Evolutionary conservation across 768 basidiomycete genomes (phyloP).

Genomic region (Phlebiopsis gigantea): DNA sequence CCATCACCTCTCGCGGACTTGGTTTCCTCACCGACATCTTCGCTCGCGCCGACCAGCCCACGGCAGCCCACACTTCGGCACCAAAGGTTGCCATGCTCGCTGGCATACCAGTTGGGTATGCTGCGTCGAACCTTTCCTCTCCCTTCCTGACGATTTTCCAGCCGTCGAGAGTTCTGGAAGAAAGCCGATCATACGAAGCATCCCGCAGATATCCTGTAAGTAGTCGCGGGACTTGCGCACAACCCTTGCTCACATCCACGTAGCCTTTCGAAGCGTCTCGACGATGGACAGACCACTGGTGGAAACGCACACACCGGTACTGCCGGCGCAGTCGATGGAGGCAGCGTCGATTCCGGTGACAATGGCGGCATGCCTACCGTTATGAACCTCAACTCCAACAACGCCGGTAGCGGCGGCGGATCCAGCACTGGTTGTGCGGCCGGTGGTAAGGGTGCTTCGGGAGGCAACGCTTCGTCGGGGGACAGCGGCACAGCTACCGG

Average conservation of each 20-base stretch:
- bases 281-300: constrained; percentile 21
- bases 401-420: constrained; percentile 24
- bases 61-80: constrained; percentile 2
- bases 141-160: constrained; percentile 1
- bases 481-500: constrained; percentile 25
- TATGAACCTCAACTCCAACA: constrained; percentile 29
- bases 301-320: constrained; percentile 24
- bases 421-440: constrained; percentile 23
- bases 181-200: not conserved
- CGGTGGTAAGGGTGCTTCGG: constrained; percentile 17
- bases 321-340: constrained; percentile 21
- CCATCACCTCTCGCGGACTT: constrained; percentile 6
- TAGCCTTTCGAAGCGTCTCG: constrained; percentile 13
- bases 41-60: constrained; percentile 6
- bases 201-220: not conserved
- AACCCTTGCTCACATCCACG: not conserved
- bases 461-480: constrained; percentile 23
- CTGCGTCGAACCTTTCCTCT: not conserved
- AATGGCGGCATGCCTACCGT: constrained; percentile 22
- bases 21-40: constrained; percentile 13
- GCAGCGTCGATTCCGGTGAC: constrained; percentile 15
- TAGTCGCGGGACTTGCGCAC: not conserved
- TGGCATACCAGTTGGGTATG: constrained; percentile 7
- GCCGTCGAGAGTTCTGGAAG: constrained; percentile 14
- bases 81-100: constrained; percentile 10